Conservation (phyloP, 2,329 filamentous ascomycete genomes). For the Penicillium olsonii region DNA sequence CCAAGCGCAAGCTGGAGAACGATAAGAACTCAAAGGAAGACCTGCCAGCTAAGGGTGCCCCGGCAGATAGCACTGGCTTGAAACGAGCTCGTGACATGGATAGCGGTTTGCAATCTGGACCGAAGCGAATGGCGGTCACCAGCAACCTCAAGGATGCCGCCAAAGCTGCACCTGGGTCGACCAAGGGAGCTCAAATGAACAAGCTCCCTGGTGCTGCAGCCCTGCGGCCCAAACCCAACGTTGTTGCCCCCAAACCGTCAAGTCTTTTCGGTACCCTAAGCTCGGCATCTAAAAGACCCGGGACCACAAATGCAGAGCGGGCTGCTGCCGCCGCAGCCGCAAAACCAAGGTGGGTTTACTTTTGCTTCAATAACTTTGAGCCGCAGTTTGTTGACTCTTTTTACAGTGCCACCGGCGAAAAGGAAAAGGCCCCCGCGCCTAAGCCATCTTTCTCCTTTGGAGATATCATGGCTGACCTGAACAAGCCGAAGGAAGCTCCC, state of each 20-base stretch:
- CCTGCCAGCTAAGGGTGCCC: slow-evolving; percentile 26
- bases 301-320: slow-evolving; percentile 52
- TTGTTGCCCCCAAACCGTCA: slow-evolving; percentile 45
- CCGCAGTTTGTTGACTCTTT: slow-evolving; percentile 16
- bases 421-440: slow-evolving; percentile 38
- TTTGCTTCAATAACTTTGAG: background rate
- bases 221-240: slow-evolving; percentile 40
- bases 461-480: slow-evolving; percentile 51
- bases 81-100: slow-evolving; percentile 46
- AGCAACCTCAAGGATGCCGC: slow-evolving; percentile 35
- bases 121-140: slow-evolving; percentile 41
- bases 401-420: slow-evolving; percentile 33
- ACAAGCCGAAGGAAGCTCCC: slow-evolving; percentile 59
- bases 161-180: slow-evolving; percentile 22
- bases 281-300: slow-evolving; percentile 53
- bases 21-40: slow-evolving; percentile 41
- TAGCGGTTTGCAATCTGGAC: slow-evolving; percentile 33
- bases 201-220: slow-evolving; percentile 33
- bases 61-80: slow-evolving; percentile 30
- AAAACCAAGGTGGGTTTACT: slow-evolving; percentile 36
- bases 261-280: slow-evolving; percentile 50
- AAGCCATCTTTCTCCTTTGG: slow-evolving; percentile 52
- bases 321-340: slow-evolving; percentile 45
- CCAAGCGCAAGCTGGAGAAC: slow-evolving; percentile 45
- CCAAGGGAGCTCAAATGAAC: slow-evolving; percentile 32